A percentile compares a stretch with the other conserved stretches of the same genome.
Conservation (phyloP, 176 grass and related monocot species). For the Olyra latifolia region DNA sequence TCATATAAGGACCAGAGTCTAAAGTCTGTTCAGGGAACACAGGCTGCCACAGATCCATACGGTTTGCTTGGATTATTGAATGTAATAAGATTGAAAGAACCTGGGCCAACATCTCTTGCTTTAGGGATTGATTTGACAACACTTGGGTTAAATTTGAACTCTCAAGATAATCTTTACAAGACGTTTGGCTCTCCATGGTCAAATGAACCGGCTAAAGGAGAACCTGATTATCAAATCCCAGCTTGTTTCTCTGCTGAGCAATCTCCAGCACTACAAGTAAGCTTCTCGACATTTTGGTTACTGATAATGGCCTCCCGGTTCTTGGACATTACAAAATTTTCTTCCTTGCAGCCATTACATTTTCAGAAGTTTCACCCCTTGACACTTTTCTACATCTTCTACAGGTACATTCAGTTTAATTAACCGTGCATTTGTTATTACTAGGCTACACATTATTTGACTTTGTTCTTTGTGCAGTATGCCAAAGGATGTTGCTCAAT, state of each 20-base stretch:
- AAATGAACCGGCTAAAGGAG: slow-evolving; percentile 70
- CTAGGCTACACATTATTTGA: slow-evolving; percentile 27
- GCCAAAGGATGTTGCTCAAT: slow-evolving; percentile 89
- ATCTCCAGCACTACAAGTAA: slow-evolving; percentile 78
- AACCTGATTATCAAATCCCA: slow-evolving; percentile 78
- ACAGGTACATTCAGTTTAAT: slow-evolving; percentile 63
- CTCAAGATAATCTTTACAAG: slow-evolving; percentile 82
- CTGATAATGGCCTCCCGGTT: slow-evolving; percentile 8
- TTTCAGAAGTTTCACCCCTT: slow-evolving; percentile 73
- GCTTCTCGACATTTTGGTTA: slow-evolving; percentile 16
- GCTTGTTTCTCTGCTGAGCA: slow-evolving; percentile 70
- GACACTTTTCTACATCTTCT: slow-evolving; percentile 93
- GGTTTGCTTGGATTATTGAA: slow-evolving; percentile 69
- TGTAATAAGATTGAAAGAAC: slow-evolving; percentile 75
- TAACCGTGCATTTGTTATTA: slow-evolving; percentile 19
- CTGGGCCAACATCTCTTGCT: slow-evolving; percentile 79
- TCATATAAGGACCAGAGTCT: slow-evolving; percentile 69
- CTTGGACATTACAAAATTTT: slow-evolving; percentile 34
- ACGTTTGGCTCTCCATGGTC: slow-evolving; percentile 96
- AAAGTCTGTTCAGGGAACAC: slow-evolving; percentile 65
- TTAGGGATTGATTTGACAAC: slow-evolving; percentile 90
- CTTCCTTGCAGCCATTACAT: slow-evolving; percentile 56
- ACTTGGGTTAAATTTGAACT: slow-evolving; percentile 86
- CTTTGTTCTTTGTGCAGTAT: slow-evolving; percentile 66
- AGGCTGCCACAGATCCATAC: slow-evolving; percentile 55